phyloP scores from a whole-genome alignment of 108 stramenopile species.

The Aureococcus anophagefferens region DNA sequence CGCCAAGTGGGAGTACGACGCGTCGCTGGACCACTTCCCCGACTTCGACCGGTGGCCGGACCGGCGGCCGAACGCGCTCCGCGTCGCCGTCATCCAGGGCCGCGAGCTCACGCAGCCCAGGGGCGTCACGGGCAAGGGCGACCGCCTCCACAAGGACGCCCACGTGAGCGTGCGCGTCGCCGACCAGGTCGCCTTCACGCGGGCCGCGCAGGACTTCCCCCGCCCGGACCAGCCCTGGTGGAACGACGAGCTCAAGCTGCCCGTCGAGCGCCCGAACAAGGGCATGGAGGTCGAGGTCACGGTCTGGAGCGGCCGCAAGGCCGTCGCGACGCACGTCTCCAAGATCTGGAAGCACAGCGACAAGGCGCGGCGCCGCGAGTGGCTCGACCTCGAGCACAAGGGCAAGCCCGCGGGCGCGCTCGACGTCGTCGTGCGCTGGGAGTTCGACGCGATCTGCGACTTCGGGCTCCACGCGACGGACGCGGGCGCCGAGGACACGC shows the following conservation, averaged over 20 bases:
- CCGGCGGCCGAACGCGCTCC: neutral
- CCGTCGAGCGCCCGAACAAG: neutral
- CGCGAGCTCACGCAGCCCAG: neutral
- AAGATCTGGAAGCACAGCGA: neutral
- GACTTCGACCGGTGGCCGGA: neutral
- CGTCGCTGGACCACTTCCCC: neutral
- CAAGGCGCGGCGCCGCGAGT: neutral
- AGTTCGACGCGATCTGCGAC: neutral
- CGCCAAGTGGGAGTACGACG: neutral
- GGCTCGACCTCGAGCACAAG: neutral
- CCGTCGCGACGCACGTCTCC: neutral
- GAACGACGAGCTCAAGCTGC: neutral
- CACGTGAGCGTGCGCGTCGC: no score
- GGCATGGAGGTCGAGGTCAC: neutral
- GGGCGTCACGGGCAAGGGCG: no score
- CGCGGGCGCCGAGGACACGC: neutral
- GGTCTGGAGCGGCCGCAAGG: neutral
- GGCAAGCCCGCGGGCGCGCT: neutral
- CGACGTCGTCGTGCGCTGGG: neutral
- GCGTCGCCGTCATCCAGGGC: neutral
- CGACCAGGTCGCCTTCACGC: no score
- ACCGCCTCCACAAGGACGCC: no score
- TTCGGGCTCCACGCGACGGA: neutral
- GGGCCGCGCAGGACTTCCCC: no score
- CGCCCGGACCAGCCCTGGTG: neutral